Evolutionary conservation across 306 rosid species (phyloP), one percentile per base, ranked within the genome.

Genomic region (Bauhinia variegata): DNA sequence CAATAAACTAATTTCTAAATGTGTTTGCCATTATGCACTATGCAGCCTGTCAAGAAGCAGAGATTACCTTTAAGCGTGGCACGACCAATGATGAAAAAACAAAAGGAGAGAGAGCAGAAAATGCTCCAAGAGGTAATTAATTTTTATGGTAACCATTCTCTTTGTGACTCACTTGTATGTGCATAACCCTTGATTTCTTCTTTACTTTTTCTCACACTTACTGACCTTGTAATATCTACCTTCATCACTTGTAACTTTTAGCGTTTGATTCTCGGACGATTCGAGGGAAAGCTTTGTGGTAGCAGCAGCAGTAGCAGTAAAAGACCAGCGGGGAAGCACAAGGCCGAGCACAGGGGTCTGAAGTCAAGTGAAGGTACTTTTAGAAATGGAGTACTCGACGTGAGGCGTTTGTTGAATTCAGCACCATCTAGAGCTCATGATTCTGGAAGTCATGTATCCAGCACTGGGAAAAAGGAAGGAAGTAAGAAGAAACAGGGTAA

Each of bases 51-150:
- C 51, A 90, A 87, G 87, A 77, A 76, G 61, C 89, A 83, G 71
- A 84, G 80, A 71, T 78, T 83, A 38, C 87, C 95, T 41, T 78
- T 85, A 31, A 84, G 90, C 70, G 87, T 90, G 50, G 95, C 97
- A 18, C 84, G 82, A 1, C 90, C 84, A 30, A 85, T 70, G 78
- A 84, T 87, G 89, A 90, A 90, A 74, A 87, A 87, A 47, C 92
- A 80, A 66, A 83, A 87, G 75, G 84, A 82, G 71, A 78, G 96
- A 73, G 92, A 90, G 71, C 77, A 87, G 73, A 80, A 85, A 80
- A 78, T 82, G 84, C 84, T 68, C 8, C 51, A 84, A 67, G 95
- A 85, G 92, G 97, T 90, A 49, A 54, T 58, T 71, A 7, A 46
- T 54, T 18, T 65, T 49, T 48, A 23, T 44, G 17, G 41, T 55